Base-by-base conservation (phyloP, 2,329 filamentous ascomycete genomes). In the Diaporthe sp. region DNA sequence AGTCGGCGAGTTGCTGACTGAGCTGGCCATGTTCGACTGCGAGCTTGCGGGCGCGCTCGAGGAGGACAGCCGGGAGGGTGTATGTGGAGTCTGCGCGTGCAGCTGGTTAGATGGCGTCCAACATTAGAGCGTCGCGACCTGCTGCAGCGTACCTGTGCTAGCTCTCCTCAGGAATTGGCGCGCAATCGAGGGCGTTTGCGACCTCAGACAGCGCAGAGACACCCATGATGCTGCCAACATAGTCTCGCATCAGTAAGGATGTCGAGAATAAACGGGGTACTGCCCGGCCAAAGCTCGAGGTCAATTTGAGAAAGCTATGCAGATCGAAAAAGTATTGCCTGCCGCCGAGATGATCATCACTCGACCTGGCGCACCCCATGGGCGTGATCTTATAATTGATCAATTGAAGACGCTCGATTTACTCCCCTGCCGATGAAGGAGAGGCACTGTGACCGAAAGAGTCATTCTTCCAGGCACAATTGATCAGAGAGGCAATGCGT, bases 41-140 rank as follows among this genome's bases (percentile, higher is more conserved):
- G 58, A 93, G 84, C 75, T 85, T 86, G 42, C 87, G 86, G 12
- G 92, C 92, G 76, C 92, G 89, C 55, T 88, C 85, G 74, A 94
- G 87, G 71, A 94, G 87, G 55, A 87, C 87, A 13, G 86, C 84
- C 0, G 90, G 89, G 30, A 91, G 85, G 17, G 80, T 78, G 47
- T 54, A 52, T 40, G 57, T 52, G 6, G 60, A 58, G 33, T 75
- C 72, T 76, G 69, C 61, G 50, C n/a, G 66, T 54, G 40, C 42
- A 76, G 40, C 7, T 60, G 73, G 72, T 70, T 77, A 52, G 66
- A 35, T 72, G 61, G 69, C 4, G 45, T 52, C 5, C 25, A 57
- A 38, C 42, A n/a, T 42, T 47, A 40, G 28, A 35, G 38, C 15
- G 40, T 40, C 40, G 47, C 42, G 28, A 15, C 38, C 52, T 28